phyloP scores from a whole-genome alignment of 2,329 filamentous ascomycete species.

The Coniochaeta pulveracea region DNA sequence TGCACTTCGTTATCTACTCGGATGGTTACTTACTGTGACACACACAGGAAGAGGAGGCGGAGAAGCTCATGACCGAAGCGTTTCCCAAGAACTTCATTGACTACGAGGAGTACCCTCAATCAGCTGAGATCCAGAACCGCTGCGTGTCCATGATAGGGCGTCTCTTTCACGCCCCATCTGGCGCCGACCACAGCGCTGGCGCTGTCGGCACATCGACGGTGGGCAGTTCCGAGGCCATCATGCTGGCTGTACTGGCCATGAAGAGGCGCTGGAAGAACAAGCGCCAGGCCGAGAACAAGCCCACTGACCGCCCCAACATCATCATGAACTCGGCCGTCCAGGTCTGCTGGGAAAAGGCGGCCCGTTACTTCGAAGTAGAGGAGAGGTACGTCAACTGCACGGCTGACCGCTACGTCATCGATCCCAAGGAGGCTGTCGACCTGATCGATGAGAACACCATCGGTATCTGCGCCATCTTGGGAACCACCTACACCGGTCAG shows the following conservation, averaged over 20 bases:
- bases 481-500: conserved; percentile 90
- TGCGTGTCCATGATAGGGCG: conserved; percentile 85
- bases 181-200: conserved; percentile 24
- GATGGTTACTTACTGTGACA: too few species aligned
- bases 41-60: conserved; percentile 74
- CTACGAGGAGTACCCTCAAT: conserved; percentile 75
- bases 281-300: conserved; percentile 72
- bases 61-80: conserved; percentile 88
- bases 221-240: conserved; percentile 82
- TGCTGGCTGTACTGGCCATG: conserved; percentile 79
- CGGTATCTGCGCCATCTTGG: conserved; percentile 83
- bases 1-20: too few species aligned
- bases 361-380: conserved; percentile 84
- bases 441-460: conserved; percentile 64
- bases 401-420: conserved; percentile 49
- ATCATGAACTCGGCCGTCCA: conserved; percentile 95
- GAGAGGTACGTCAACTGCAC: conserved; percentile 68
- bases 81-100: conserved; percentile 95
- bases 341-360: conserved; percentile 93
- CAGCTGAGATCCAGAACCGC: conserved; percentile 80
- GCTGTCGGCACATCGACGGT: conserved; percentile 82
- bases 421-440: conserved; percentile 48
- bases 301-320: conserved; percentile 73
- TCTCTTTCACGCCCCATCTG: conserved; percentile 69
- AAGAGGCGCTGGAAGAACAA: conserved; percentile 90